Base-by-base conservation (phyloP, 805 yeast genomes). In the Citeromyces nyonsensis region DNA sequence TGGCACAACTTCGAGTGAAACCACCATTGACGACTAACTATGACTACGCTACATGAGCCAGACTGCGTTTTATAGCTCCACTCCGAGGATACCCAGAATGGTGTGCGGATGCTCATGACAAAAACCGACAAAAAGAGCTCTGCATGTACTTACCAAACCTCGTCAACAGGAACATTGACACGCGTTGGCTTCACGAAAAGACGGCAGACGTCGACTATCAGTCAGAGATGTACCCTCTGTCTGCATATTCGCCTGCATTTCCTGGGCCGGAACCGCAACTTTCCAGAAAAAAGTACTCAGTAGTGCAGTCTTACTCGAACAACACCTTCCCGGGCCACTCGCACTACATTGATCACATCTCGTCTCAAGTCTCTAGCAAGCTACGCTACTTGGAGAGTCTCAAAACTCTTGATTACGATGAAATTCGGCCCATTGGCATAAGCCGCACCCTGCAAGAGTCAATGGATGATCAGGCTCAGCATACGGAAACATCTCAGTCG, bases 401-500 rank as follows among this genome's bases (percentile, higher is more conserved):
- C 22, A 53, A 65, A 6, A 55, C 55, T 4, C 42, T 63, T 14
- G 83, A 82, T 0, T 60, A 56, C 47, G 41, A 57, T 10, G 57
- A 56, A 34, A 44, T 78, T 35, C 56, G 57, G 29, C 84, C 85
- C 1, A 60, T 76, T 8, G 85, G 84, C 0, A 44, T 73, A 7
- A 57, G 59, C 3, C 69, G 63, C 45, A 76, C 81, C 1, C 57
- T 73, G 63, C 50, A 50, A 25, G 58, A 54, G 25, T 33, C 58
- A 13, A 31, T 42, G 5, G 44, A 45, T 24, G 39, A 42, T 28
- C 51, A 44, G 31, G 32, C 26, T 7, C 29, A 26, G 15, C 29
- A 10, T 20, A 14, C 35, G 15, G 50, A 40, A 9, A 50, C 43
- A 15, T 38, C 38, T 25, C 46, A 43, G 18, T 18, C 34, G 11